Conservation (phyloP, 805 yeast genomes). For the Limtongia smithiae region DNA sequence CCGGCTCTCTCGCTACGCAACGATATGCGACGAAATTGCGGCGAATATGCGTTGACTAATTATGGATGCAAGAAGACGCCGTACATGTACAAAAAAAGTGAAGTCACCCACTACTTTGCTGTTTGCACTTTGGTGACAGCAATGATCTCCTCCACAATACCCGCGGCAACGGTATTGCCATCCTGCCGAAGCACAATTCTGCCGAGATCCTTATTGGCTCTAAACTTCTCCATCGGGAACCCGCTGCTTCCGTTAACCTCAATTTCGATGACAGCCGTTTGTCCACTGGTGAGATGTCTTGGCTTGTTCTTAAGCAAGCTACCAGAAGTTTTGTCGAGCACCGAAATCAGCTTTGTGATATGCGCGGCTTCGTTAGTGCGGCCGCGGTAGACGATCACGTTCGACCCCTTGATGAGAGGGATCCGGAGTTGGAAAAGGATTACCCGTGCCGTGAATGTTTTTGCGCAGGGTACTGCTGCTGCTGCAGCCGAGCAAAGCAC, state of each 20-base stretch:
- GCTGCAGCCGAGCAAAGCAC: slow-evolving; percentile 51
- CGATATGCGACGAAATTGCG: too few species aligned
- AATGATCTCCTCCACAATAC: slow-evolving; percentile 33
- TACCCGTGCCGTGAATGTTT: slow-evolving; percentile 53
- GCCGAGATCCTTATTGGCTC: slow-evolving; percentile 53
- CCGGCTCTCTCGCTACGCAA: too few species aligned
- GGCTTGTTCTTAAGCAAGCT: slow-evolving; percentile 41
- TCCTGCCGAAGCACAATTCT: slow-evolving; percentile 67
- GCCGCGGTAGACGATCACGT: slow-evolving; percentile 73
- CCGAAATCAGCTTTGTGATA: slow-evolving; percentile 46
- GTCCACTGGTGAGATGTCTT: slow-evolving; percentile 59
- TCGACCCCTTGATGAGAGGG: slow-evolving; percentile 77
- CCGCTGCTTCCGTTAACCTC: slow-evolving; percentile 46
- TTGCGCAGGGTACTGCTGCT: slow-evolving; percentile 45
- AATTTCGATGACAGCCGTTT: slow-evolving; percentile 56
- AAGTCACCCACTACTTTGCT: not conserved
- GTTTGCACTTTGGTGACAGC: not conserved
- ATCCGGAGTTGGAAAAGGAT: slow-evolving; percentile 62
- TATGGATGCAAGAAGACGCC: too few species aligned
- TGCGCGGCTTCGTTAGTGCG: slow-evolving; percentile 69
- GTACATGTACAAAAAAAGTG: too few species aligned
- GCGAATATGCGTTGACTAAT: too few species aligned
- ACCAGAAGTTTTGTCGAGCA: slow-evolving; percentile 37
- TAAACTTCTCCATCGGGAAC: slow-evolving; percentile 52
- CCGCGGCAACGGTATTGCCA: slow-evolving; percentile 68